Evolutionary conservation across 345 rosid genomes (phyloP).

Genomic region (Kernera saxatilis): DNA sequence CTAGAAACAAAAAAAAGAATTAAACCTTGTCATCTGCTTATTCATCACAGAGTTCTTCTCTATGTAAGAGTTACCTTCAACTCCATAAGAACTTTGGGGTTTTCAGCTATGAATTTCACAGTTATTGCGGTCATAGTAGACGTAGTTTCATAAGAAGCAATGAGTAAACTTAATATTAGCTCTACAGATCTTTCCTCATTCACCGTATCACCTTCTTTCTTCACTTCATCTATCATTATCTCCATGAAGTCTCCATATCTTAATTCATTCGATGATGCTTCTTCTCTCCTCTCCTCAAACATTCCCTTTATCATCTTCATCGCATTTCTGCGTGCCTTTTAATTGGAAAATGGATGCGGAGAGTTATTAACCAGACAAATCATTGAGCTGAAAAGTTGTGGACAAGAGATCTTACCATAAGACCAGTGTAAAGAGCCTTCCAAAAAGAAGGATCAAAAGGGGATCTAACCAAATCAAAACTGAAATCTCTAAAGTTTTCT

Average conservation of each 20-base stretch:
- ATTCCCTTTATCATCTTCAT: conserved; percentile 20
- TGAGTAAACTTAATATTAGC: conserved; percentile 24
- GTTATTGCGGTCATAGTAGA: conserved; percentile 29
- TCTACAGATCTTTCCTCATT: conserved; percentile 16
- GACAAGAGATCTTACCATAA: conserved; percentile 19
- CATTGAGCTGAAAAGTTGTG: not conserved
- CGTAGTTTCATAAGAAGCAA: conserved; percentile 37
- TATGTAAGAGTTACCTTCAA: conserved; percentile 5
- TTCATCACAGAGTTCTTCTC: not conserved
- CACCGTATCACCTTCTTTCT: conserved; percentile 21
- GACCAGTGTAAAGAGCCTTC: conserved; percentile 34
- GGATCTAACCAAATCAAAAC: conserved; percentile 34
- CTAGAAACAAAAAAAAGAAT: not conserved
- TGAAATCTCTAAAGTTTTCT: conserved; percentile 20
- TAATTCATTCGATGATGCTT: not conserved
- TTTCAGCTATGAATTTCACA: conserved; percentile 24
- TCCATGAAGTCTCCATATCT: conserved; percentile 32
- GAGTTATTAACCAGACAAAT: not conserved
- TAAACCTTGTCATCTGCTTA: not conserved
- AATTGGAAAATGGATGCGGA: not conserved
- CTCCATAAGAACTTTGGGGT: conserved; percentile 27
- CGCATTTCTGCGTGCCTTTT: conserved; percentile 23
- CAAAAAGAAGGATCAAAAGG: conserved; percentile 31
- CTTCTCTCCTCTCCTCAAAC: conserved; percentile 26
- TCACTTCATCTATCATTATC: conserved; percentile 20